These are phyloP conservation scores for Ceratobasidium sp. DNA, from an alignment of 1,284 basidiomycete species.

Conservation along the genomic window DNA sequence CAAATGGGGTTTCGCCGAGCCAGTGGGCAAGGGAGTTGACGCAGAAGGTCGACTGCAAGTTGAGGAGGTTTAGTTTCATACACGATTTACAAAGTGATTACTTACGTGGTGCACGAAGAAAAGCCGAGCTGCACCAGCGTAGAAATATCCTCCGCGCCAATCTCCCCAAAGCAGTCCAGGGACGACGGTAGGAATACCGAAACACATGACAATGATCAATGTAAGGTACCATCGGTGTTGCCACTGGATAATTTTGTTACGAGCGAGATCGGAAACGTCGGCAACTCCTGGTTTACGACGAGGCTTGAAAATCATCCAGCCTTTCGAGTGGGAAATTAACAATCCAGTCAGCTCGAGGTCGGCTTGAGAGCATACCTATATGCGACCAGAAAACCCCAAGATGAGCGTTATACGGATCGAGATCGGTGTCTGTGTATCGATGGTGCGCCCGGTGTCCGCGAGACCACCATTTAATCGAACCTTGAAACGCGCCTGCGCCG, in stretches of 20 bases:
- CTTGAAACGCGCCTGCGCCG: conserved; percentile 88
- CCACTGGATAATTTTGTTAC: conserved; percentile 84
- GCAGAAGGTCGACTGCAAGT: conserved; percentile 66
- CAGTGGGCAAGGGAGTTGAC: conserved; percentile 96
- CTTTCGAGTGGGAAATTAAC: conserved; percentile 53
- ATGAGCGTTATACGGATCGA: conserved; percentile 93
- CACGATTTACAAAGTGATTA: no score
- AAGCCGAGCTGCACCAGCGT: conserved; percentile 83
- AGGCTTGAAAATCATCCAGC: conserved; percentile 94
- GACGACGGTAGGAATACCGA: conserved; percentile 80
- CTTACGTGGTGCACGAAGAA: conserved; percentile 83
- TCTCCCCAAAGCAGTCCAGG: conserved; percentile 88
- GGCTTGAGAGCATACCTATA: conserved; percentile 57
- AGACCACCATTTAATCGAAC: conserved; percentile 94
- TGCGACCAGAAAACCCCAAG: conserved; percentile 84
- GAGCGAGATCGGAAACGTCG: conserved; percentile 86
- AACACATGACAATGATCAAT: conserved; percentile 79
- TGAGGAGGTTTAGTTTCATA: no score
- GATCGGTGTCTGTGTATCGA: conserved; percentile 93
- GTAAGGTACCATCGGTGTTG: conserved; percentile 85
- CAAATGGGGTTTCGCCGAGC: conserved; percentile 91
- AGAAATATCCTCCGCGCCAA: conserved; percentile 85
- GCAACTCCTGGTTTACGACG: conserved; percentile 87
- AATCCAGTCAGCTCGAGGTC: no score
- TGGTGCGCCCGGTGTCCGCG: conserved; percentile 93